Evolutionary conservation across 495 filamentous ascomycete genomes (phyloP).

Genomic region (Aspergillus ellipticus): DNA sequence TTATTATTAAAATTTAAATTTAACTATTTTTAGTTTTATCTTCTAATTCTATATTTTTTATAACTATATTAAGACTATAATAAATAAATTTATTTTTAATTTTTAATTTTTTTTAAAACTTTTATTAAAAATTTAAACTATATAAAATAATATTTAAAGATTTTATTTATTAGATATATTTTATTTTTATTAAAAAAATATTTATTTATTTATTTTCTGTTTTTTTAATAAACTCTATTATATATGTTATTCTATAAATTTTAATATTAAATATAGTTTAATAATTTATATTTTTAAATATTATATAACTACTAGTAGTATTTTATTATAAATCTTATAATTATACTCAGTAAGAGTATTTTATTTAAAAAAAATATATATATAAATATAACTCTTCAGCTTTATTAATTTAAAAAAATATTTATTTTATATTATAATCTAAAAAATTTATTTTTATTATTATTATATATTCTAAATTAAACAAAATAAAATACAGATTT

Average conservation of each 20-base stretch:
- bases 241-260: neutral
- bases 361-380: constrained; percentile 1
- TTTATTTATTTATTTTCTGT: neutral
- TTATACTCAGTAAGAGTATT: neutral
- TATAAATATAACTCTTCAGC: constrained; percentile 4
- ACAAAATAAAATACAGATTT: neutral
- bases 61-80: too few relatives aligned
- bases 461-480: constrained; percentile 4
- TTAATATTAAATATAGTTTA: neutral
- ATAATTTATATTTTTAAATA: neutral
- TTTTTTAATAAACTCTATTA: constrained; percentile 1
- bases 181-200: neutral
- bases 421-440: constrained; percentile 4
- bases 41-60: too few relatives aligned
- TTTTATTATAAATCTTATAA: constrained; percentile 1
- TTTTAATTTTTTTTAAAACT: too few relatives aligned
- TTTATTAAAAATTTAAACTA: too few relatives aligned
- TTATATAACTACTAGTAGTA: constrained; percentile 3
- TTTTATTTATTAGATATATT: constrained; percentile 1
- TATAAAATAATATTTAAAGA: neutral
- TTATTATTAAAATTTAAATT: too few relatives aligned
- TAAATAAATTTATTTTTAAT: too few relatives aligned
- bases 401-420: neutral
- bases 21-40: too few relatives aligned
- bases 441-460: constrained; percentile 2